Percentiles rank a stretch among this genome's conserved stretches.
Conservation (phyloP, 148 eudicot genomes). For the Cornus florida region DNA sequence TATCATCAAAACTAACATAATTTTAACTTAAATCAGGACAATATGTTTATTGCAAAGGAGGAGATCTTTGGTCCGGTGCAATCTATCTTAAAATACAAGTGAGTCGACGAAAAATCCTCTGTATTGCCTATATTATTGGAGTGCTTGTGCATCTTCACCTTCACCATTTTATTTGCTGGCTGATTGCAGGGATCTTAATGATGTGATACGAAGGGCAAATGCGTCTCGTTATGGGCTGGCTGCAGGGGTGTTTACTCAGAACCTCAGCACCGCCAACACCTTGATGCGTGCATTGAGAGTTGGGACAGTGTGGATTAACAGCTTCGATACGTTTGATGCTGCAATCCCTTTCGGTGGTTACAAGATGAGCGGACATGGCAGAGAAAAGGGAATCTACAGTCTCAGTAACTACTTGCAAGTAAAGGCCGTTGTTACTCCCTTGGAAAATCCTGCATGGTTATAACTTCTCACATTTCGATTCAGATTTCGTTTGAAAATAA, state of each 20-base stretch:
- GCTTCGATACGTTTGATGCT: constrained; percentile 63
- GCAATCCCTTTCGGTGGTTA: constrained; percentile 77
- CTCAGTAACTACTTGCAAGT: constrained; percentile 71
- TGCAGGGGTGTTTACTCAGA: constrained; percentile 77
- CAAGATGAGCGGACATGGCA: constrained; percentile 81
- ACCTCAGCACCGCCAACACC: constrained; percentile 67
- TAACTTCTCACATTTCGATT: constrained; percentile 7
- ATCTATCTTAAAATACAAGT: constrained; percentile 75
- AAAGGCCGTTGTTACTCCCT: constrained; percentile 68
- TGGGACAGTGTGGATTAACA: constrained; percentile 80
- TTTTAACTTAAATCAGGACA: constrained; percentile 50
- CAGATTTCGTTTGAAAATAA: not conserved
- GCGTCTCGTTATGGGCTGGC: constrained; percentile 63
- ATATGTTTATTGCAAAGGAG: constrained; percentile 82
- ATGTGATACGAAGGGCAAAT: constrained; percentile 70
- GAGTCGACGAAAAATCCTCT: constrained; percentile 19
- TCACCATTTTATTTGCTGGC: not conserved
- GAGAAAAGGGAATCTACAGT: constrained; percentile 68
- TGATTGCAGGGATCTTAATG: constrained; percentile 50
- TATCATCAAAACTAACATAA: not conserved
- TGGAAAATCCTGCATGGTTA: constrained; percentile 67
- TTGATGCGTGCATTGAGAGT: constrained; percentile 64
- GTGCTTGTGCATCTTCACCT: not conserved
- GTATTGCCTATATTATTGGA: not conserved
- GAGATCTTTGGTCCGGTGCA: constrained; percentile 95